Evolutionary conservation across 2,329 filamentous ascomycete genomes (phyloP).

Genomic region (Thielaviopsis musarum): DNA sequence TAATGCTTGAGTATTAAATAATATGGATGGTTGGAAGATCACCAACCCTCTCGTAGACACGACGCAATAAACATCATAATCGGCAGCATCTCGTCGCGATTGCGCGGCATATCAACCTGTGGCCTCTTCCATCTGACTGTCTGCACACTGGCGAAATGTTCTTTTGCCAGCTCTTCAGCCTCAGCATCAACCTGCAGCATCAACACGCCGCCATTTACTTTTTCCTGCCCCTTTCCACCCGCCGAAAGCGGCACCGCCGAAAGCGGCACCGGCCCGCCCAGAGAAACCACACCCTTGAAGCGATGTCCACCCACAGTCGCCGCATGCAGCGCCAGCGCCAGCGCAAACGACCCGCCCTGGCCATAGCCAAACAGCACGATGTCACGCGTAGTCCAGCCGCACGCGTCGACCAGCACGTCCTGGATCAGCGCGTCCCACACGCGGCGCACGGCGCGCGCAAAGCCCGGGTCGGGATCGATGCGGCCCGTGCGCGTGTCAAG

Average conservation of each 20-base stretch:
- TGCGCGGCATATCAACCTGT: constrained; percentile 70
- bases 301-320: constrained; percentile 3
- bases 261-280: constrained; percentile 42
- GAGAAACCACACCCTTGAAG: constrained; percentile 43
- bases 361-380: constrained; percentile 50
- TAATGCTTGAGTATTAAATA: not conserved
- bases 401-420: constrained; percentile 33
- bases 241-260: constrained; percentile 30
- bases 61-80: constrained; percentile 73
- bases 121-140: constrained; percentile 51
- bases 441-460: constrained; percentile 28
- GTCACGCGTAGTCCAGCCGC: constrained; percentile 42
- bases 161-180: constrained; percentile 45
- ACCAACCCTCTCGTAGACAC: constrained; percentile 26
- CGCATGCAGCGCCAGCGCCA: constrained; percentile 31
- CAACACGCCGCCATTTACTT: constrained; percentile 47
- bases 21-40: not conserved
- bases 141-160: constrained; percentile 49
- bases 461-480: constrained; percentile 46
- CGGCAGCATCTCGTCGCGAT: constrained; percentile 71
- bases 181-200: constrained; percentile 44
- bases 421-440: constrained; percentile 35
- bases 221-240: constrained; percentile 20
- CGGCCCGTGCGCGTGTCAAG: constrained; percentile 33
- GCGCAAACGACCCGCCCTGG: constrained; percentile 46